Evolutionary conservation across 495 filamentous ascomycete genomes (phyloP).

Genomic region (Aspergillus biplanus): DNA sequence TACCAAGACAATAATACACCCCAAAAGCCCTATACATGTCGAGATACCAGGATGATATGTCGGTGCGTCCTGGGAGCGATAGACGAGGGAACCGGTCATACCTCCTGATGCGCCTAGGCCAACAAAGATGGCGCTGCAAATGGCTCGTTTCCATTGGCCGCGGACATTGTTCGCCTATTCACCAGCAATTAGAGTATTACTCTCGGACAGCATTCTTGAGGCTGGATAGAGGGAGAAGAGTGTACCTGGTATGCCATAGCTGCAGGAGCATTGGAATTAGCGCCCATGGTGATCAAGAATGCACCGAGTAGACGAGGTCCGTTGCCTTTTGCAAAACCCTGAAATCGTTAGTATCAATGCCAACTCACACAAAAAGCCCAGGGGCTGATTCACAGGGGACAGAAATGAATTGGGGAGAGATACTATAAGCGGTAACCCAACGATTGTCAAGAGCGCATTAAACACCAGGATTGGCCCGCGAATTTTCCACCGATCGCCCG

Average conservation of each 20-base stretch:
- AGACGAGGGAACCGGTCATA: conserved; percentile 55
- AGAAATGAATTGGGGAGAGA: neutral
- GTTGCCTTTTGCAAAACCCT: conserved; percentile 45
- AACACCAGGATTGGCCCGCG: conserved; percentile 55
- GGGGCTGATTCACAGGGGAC: no score
- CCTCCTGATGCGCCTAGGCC: conserved; percentile 56
- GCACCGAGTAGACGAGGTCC: conserved; percentile 59
- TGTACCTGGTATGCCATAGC: conserved; percentile 54
- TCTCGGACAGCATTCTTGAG: conserved; percentile 19
- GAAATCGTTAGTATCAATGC: conserved; percentile 10
- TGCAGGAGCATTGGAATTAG: conserved; percentile 57
- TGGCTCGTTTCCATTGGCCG: conserved; percentile 62
- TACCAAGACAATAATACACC: conserved; percentile 2
- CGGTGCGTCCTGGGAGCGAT: conserved; percentile 52
- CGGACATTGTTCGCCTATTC: conserved; percentile 58
- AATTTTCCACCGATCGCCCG: conserved; percentile 52
- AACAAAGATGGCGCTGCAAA: conserved; percentile 51
- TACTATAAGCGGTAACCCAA: conserved; percentile 46
- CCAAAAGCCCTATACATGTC: conserved; percentile 30
- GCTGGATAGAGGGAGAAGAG: neutral
- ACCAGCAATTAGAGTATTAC: neutral
- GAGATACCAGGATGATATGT: conserved; percentile 51
- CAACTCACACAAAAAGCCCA: no score
- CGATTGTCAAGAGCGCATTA: conserved; percentile 46
- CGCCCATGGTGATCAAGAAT: conserved; percentile 59